Conservation (phyloP, 1,284 basidiomycete species). For the Cryptococcus sp. region DNA sequence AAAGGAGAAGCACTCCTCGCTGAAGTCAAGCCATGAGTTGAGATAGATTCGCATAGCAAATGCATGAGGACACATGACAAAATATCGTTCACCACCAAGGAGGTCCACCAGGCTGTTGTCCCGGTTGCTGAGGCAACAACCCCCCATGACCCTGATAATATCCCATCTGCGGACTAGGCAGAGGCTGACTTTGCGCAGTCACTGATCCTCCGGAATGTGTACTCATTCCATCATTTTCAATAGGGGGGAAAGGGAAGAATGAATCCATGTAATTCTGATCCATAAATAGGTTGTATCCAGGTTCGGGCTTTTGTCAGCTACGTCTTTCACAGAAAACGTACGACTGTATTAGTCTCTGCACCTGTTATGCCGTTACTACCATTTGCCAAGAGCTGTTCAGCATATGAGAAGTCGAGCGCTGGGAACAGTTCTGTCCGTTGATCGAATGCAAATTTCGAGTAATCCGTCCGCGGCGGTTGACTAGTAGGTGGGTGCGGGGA, state of each 20-base stretch:
- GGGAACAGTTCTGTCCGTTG: background rate
- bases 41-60: background rate
- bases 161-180: background rate
- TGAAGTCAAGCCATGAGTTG: conserved; percentile 19
- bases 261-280: background rate
- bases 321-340: too few relatives aligned
- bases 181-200: background rate
- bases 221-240: background rate
- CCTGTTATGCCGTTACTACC: background rate
- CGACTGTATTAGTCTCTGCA: background rate
- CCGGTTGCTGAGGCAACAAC: background rate
- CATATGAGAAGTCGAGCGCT: conserved; percentile 34
- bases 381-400: conserved; percentile 34
- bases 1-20: conserved; percentile 30
- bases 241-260: background rate
- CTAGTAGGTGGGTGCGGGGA: background rate
- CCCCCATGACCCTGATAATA: background rate
- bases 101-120: background rate
- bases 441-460: background rate
- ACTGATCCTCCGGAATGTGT: background rate
- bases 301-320: background rate
- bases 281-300: background rate
- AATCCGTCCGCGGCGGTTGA: too few relatives aligned
- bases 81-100: background rate
- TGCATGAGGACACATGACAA: too few relatives aligned